Percentiles rank a stretch among this genome's conserved stretches.
These are phyloP conservation scores for Hibiscus tridactylites DNA, from an alignment of 345 rosid species.

Conservation along the genomic window DNA sequence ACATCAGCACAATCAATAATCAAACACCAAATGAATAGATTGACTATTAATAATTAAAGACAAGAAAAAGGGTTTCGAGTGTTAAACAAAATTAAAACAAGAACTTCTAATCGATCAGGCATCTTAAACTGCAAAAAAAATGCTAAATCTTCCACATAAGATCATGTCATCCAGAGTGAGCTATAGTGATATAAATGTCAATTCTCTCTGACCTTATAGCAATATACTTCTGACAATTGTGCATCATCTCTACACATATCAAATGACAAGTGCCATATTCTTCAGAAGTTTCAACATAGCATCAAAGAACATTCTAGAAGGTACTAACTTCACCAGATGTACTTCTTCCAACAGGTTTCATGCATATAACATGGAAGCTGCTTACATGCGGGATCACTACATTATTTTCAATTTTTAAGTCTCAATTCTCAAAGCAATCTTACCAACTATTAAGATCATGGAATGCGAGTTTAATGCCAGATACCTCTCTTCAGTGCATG, in stretches of 20 bases:
- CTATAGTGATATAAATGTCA: background rate
- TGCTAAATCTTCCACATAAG: background rate
- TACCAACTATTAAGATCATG: constrained; percentile 85
- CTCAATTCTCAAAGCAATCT: constrained; percentile 83
- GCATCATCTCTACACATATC: constrained; percentile 3
- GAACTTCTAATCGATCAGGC: background rate
- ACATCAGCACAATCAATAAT: background rate
- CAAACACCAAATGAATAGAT: background rate
- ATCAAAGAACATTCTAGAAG: constrained; percentile 1
- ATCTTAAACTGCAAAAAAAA: background rate
- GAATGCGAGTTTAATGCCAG: constrained; percentile 67
- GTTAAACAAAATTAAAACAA: background rate
- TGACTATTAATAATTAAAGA: background rate
- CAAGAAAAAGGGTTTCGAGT: background rate
- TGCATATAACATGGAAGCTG: constrained; percentile 24
- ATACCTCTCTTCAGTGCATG: constrained; percentile 86
- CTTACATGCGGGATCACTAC: constrained; percentile 44
- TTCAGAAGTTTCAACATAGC: background rate
- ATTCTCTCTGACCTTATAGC: constrained; percentile 3
- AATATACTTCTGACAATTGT: background rate
- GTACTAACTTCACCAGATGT: constrained; percentile 23
- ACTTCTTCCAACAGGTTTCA: constrained; percentile 31
- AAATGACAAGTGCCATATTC: background rate
- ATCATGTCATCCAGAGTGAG: constrained; percentile 6
- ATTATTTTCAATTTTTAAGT: constrained; percentile 46